Base-by-base conservation (phyloP, 805 yeast genomes). In the Wickerhamiella cacticola region DNA sequence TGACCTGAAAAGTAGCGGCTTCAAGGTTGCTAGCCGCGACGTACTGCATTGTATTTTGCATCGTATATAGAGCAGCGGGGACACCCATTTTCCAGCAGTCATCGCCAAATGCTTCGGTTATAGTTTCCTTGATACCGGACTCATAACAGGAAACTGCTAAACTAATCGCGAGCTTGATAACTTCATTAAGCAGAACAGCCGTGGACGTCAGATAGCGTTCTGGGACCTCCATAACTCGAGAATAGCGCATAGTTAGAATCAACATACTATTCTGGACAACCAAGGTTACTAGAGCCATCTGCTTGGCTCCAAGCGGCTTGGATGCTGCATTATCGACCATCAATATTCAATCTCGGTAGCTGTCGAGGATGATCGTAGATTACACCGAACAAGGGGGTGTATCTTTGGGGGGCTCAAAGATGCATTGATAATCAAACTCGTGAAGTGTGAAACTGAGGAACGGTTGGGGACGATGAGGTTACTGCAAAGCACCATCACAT, bases 1-100 rank as follows among this genome's bases (percentile, higher is more conserved):
- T 64, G 47, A 68, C 71, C 56, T 67, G 71, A 55, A 67, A 66
- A 5, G 69, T 64, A 12, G 70, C 69, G 1, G 71, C 71, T 42
- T 65, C 67, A 33, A 67, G 56, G 56, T 66, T 64, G 15, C 69
- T 63, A 7, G 68, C 71, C 2, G 71, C 71, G 21, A 64, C 65
- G 48, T 67, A 67, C 52, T 67, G 70, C 42, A 67, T 56, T 28
- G 65, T 57, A 56, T 67, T 67, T 53, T 64, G 68, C 41, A 64
- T 36, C n/a, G 69, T 68, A 53, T 67, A 67, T 18, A 67, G 58
- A 10, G 60, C 59, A 5, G 71, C 71, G 1, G 71, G 71, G 29
- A 67, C 58, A 13, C 68, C 64, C 48, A 67, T 57, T 44, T 67
- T 67, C 68, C 70, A 66, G 56, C 60, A 61, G 45, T 64, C 71